Conservation (phyloP, 257 asterid genomes). For the Forsythia viridissima region DNA sequence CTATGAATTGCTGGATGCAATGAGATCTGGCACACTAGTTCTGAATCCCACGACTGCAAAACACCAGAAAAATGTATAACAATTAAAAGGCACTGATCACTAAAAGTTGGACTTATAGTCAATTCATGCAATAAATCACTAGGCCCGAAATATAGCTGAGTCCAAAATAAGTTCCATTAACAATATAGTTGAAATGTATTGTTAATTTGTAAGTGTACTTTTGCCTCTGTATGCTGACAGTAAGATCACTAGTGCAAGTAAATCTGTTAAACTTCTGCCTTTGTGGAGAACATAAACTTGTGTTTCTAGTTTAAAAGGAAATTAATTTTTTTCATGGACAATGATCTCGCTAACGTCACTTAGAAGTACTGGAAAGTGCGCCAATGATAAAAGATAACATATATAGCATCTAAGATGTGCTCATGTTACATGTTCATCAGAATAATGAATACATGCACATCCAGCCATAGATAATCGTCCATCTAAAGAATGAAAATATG, state of each 20-base stretch:
- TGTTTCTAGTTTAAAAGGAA: not conserved
- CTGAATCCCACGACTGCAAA: constrained; percentile 75
- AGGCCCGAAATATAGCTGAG: not conserved
- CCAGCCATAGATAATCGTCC: no score
- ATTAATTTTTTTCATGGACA: not conserved
- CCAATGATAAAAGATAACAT: not conserved
- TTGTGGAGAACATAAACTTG: not conserved
- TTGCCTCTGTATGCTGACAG: not conserved
- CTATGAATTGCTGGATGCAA: constrained; percentile 70
- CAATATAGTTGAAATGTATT: not conserved
- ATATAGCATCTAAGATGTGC: not conserved
- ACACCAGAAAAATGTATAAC: constrained; percentile 3
- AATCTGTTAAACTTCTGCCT: not conserved
- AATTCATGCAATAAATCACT: no score
- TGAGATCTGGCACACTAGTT: constrained; percentile 63
- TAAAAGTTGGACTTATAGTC: not conserved
- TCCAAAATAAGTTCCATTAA: not conserved
- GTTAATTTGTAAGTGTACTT: no score
- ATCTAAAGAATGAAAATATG: not conserved
- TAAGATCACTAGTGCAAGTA: not conserved
- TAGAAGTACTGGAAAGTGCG: not conserved
- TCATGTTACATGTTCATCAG: not conserved
- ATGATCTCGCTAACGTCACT: not conserved
- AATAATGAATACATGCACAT: not conserved
- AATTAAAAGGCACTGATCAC: constrained; percentile 3